Base-by-base conservation (phyloP, 2,329 filamentous ascomycete genomes). In the Nothopassalora personata region DNA sequence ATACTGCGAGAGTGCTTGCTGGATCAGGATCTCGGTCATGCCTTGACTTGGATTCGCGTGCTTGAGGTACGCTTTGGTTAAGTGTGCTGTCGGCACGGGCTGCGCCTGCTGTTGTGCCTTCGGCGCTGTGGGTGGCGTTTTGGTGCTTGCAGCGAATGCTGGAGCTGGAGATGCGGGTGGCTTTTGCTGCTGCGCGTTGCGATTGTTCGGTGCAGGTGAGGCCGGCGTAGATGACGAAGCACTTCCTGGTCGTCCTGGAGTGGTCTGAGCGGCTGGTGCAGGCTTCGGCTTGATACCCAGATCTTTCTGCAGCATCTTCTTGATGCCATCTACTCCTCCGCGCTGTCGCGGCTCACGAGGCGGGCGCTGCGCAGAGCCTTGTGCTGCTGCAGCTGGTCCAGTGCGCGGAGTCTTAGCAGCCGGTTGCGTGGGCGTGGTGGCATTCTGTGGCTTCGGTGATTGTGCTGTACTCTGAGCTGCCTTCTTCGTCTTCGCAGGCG, bases 11-110 rank as follows among this genome's bases (percentile, higher is more conserved):
- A 97, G 85, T 0, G 89, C 86, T 65, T 88, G 83, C 67, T 88
- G 86, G 1, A 97, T 83, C 0, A 91, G 76, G 0, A 87, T 78
- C 70, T 97, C 93, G 0, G 91, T 97, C 50, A 97, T 89, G 13
- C 93, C 93, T 71, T 97, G 93, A 0, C 91, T 94, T 10, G 90
- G 85, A 71, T 95, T 96, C 33, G 79, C 79, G 62, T 81, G 79
- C 63, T 81, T 81, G 57, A 81, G 72, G 68, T 80, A 81, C 13
- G 78, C 79, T 65, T 89, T 87, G 18, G 63, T 67, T 7, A 82
- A 80, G 6, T 58, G 58, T 27, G 74, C 72, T 18, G 49, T 34
- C 15, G 49, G 49, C 5, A 18, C 49, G 56, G 64, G 65, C 55
- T 60, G 65, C 57, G 50, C 58, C 39, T 56, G 66, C 65, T 59